These are phyloP conservation scores for Pythium apleroticum DNA, from an alignment of 352 stramenopile genomes.

Conservation along the genomic window DNA sequence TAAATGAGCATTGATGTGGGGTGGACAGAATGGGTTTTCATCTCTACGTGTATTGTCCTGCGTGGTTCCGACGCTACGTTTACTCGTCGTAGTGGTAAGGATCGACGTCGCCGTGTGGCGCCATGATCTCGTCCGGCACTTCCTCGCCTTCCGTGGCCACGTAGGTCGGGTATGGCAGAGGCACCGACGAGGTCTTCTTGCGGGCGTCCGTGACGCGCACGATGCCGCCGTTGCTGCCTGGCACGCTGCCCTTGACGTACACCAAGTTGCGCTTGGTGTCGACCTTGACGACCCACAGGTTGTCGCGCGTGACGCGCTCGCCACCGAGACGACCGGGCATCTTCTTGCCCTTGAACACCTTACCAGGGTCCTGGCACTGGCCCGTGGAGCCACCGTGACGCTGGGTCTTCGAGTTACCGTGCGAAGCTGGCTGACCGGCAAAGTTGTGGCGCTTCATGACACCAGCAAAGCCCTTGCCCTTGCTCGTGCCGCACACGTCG, in stretches of 20 bases:
- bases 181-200: slow-evolving; percentile 71
- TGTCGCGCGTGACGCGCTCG: slow-evolving; percentile 95
- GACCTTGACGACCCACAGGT: slow-evolving; percentile 93
- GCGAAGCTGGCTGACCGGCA: slow-evolving; percentile 93
- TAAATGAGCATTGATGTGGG: no score
- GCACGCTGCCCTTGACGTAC: slow-evolving; percentile 93
- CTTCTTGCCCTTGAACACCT: slow-evolving; percentile 99
- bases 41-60: slow-evolving; percentile 6
- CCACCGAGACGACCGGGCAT: slow-evolving; percentile 98
- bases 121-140: slow-evolving; percentile 68
- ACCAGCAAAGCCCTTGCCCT: slow-evolving; percentile 91
- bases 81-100: slow-evolving; percentile 86
- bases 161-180: slow-evolving; percentile 85
- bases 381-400: slow-evolving; percentile 96
- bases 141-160: slow-evolving; percentile 42
- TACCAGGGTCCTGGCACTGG: slow-evolving; percentile 97
- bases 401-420: slow-evolving; percentile 98
- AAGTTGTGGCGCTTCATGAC: slow-evolving; percentile 99
- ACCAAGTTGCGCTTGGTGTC: slow-evolving; percentile 93
- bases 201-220: slow-evolving; percentile 84
- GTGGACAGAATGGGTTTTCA: not conserved
- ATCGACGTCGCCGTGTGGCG: slow-evolving; percentile 73
- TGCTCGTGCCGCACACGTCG: slow-evolving; percentile 95
- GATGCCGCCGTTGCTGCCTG: slow-evolving; percentile 88
- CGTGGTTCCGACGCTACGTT: slow-evolving; percentile 1